Base-by-base conservation (phyloP, 768 basidiomycete genomes). In the Leucocoprinus leucothites region DNA sequence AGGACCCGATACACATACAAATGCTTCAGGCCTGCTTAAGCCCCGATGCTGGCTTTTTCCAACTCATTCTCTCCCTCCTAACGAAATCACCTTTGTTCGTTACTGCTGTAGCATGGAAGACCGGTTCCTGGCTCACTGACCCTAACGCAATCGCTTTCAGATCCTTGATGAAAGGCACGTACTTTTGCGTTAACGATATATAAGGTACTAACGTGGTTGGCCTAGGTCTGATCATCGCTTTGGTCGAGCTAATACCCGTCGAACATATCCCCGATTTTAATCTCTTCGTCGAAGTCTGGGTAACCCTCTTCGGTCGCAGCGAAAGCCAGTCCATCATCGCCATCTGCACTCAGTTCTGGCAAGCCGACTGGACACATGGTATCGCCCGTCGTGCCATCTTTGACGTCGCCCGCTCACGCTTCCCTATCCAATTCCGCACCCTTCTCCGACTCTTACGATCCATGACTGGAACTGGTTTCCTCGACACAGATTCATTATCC, bases 261-360 rank as follows among this genome's bases (percentile, higher is more conserved):
- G 91, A 94, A 64, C 72, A 82, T n/a, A 81, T 95, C 31, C 82
- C 86, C 0, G 84, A 91, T 57, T 89, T 89, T 58, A 82, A 87
- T 11, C 74, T 71, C 1, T 74, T 94, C 6, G 74, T 89, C 36
- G 83, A 91, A 51, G 82, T 89, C 8, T 92, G 91, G 88, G 80
- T 87, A 48, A 81, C 85, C 0, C 73, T 96, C 14, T 91, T 88
- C 56, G 91, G 91, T 5, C 79, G 88, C 22, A 89, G 87, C 60
- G 86, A 83, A 60, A 84, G 73, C 67, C 72, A 65, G 65, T 82
- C 89, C 25, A 77, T 89, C 22, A 74, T 80, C 9, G 82, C 81
- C 2, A 84, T 96, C 57, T 89, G 87, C 59, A 73, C 78, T 4
- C 91, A 94, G 60, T 95, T 84, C 67, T 98, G 94, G 93, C 77